Percentiles rank a stretch among this genome's conserved stretches.
These are phyloP conservation scores for Fimicolochytrium jonesii DNA, from an alignment of 192 early-diverging fungal genomes.

Conservation along the genomic window DNA sequence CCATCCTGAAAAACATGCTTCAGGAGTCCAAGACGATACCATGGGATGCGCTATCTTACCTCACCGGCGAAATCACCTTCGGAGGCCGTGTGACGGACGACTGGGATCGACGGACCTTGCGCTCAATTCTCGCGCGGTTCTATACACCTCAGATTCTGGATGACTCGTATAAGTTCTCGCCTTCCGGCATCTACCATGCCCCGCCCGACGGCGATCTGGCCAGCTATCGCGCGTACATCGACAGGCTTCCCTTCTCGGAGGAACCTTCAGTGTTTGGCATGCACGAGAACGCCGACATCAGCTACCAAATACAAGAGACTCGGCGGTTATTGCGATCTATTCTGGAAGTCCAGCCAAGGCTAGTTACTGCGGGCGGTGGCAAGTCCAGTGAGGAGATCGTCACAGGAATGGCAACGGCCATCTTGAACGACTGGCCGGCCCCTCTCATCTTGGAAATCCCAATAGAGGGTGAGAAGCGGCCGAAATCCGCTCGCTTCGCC, in stretches of 20 bases:
- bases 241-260: constrained; percentile 52
- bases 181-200: constrained; percentile 51
- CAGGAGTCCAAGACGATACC: constrained; percentile 45
- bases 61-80: constrained; percentile 60
- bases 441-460: constrained; percentile 41
- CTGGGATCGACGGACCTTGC: constrained; percentile 54
- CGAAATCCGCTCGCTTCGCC: constrained; percentile 10
- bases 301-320: constrained; percentile 59
- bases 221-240: constrained; percentile 48
- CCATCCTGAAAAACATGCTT: constrained; percentile 49
- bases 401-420: constrained; percentile 38
- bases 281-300: constrained; percentile 67
- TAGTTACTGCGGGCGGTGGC: constrained; percentile 41
- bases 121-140: constrained; percentile 49
- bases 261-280: constrained; percentile 63
- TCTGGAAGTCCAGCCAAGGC: constrained; percentile 55
- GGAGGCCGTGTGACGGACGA: constrained; percentile 64
- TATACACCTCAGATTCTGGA: constrained; percentile 49
- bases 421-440: constrained; percentile 48
- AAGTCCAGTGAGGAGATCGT: constrained; percentile 51
- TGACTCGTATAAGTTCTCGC: constrained; percentile 47
- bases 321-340: constrained; percentile 47
- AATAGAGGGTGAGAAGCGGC: constrained; percentile 6
- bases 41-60: constrained; percentile 57
- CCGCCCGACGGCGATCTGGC: constrained; percentile 51